Evolutionary conservation across 2,329 filamentous ascomycete genomes (phyloP), one percentile per base, ranked within the genome.

Genomic region (Sclerotinia subarctica): DNA sequence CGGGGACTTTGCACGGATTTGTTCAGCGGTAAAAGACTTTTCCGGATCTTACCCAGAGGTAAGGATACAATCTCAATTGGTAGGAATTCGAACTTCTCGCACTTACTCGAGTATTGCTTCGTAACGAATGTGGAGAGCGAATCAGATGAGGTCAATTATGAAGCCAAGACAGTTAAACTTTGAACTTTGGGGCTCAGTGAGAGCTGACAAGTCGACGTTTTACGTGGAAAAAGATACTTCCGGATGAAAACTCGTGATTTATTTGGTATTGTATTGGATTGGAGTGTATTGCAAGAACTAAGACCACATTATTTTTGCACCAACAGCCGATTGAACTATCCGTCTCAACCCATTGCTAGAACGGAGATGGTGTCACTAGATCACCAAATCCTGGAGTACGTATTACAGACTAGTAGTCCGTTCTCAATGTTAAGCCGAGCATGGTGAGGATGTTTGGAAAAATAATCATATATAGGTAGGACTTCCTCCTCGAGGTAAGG

Each of bases 241-340:
- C 64, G 64, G n/a, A 2, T 2, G 21, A 19, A 52, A 52, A 21
- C 58, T 17, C 44, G 38, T 67, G 54, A 67, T 47, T 63, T 32
- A 67, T 47, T 62, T 32, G 29, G 19, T 24, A 4, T 62, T 44
- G 24, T 44, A 17, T 32, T 29, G 17, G n/a, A n/a, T n/a, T 29
- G 29, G 29, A 29, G 29, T 29, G 29, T 29, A 29, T 29, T 29
- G 29, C 5, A 29, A 29, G 29, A 29, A 38, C 38, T 38, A 11
- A 15, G 21, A 24, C 64, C 8, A n/a, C 17, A 26, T 54, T 35
- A 11, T 21, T 38, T 42, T 52, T 13, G 21, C n/a, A n/a, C n/a
- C 52, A 67, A 64, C 49, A 67, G 66, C 66, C 66, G 66, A 56
- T n/a, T 49, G 54, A 64, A 64, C 44, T 64, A 68, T 59, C 66